Conservation (phyloP, 345 rosid genomes). For the Eucalyptus grandis region DNA sequence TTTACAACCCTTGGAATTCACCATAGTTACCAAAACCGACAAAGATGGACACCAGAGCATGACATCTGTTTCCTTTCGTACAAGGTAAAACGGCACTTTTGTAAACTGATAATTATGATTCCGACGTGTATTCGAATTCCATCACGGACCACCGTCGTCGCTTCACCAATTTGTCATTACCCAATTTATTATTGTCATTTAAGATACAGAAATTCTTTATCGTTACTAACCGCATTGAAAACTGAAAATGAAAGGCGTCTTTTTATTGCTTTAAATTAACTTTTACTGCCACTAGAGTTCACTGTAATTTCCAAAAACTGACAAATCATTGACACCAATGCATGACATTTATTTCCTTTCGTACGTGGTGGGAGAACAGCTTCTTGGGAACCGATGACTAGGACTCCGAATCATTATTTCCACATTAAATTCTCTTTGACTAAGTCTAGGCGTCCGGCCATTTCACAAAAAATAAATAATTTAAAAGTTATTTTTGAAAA, state of each 20-base stretch:
- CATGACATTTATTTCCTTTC: not conserved
- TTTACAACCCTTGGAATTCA: not conserved
- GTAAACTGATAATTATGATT: not conserved
- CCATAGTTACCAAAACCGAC: not conserved
- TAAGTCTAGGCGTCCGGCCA: no score
- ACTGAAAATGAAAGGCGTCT: not conserved
- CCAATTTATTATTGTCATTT: not conserved
- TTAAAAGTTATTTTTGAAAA: rapidly evolving
- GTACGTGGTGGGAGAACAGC: not conserved
- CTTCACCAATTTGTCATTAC: not conserved
- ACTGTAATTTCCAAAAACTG: not conserved
- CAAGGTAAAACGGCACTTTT: not conserved
- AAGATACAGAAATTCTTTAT: not conserved
- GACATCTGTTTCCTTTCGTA: not conserved
- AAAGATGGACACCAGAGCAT: not conserved
- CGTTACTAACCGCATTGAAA: no score
- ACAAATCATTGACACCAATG: not conserved
- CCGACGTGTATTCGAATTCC: no score
- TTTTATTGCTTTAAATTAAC: not conserved
- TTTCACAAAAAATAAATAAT: not conserved
- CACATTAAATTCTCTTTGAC: not conserved
- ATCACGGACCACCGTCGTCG: not conserved
- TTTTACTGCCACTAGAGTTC: not conserved
- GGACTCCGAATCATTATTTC: not conserved
- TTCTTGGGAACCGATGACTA: not conserved